Conservation (phyloP, 352 stramenopile species). For the Phytophthora capsici region DNA sequence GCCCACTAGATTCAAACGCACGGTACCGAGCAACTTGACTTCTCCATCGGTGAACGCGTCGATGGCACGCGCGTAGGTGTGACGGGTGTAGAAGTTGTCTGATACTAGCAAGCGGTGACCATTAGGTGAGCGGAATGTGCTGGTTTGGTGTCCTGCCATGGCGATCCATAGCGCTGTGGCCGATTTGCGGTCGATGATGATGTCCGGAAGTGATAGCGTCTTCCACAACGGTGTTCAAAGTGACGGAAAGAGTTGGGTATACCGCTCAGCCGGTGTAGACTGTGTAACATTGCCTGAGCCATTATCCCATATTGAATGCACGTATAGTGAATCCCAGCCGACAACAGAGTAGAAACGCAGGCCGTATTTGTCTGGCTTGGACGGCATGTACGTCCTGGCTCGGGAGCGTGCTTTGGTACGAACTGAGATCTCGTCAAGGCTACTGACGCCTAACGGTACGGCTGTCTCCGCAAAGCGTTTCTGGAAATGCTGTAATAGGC, state of each 20-base stretch:
- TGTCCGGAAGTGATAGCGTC: not conserved
- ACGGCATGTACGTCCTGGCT: constrained; percentile 1
- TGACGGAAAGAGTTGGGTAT: not conserved
- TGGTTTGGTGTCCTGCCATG: constrained; percentile 4
- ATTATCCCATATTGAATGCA: constrained; percentile 13
- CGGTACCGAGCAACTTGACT: not conserved
- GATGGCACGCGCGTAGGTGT: not conserved
- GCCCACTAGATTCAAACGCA: constrained; percentile 1
- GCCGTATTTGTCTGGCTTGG: constrained; percentile 9
- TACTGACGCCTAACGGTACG: not conserved
- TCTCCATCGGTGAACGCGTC: not conserved
- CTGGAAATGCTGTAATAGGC: not conserved
- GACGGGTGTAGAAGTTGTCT: not conserved
- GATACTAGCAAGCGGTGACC: constrained; percentile 8
- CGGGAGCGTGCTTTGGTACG: constrained; percentile 2
- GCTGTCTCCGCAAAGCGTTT: not conserved
- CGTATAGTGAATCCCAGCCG: not conserved
- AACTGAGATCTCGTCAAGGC: constrained; percentile 4
- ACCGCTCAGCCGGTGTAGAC: not conserved
- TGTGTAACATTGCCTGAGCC: too few species aligned
- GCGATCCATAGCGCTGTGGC: not conserved
- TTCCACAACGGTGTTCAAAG: not conserved
- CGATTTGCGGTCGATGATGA: not conserved
- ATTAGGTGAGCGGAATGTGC: constrained; percentile 2
- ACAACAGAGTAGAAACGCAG: constrained; percentile 9